Evolutionary conservation across 257 asterid species (phyloP).

Genomic region (Verbascum thapsus): DNA sequence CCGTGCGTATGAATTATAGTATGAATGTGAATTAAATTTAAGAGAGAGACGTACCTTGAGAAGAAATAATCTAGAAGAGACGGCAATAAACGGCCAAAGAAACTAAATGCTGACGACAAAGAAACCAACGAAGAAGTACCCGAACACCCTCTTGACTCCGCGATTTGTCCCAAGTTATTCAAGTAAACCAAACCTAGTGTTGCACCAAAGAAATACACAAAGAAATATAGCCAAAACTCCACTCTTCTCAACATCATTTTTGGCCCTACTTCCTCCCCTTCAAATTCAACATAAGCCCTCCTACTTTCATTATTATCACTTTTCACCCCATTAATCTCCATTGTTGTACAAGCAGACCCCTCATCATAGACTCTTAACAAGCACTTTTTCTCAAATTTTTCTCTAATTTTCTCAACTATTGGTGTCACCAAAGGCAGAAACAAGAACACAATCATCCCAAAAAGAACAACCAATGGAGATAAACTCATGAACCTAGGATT

Average conservation of each 20-base stretch:
- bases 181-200: constrained; percentile 61
- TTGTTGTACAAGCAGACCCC: background rate
- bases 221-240: constrained; percentile 61
- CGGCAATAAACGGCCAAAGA: constrained; percentile 86
- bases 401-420: constrained; percentile 43
- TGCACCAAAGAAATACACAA: constrained; percentile 56
- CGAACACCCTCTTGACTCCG: constrained; percentile 53
- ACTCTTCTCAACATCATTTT: constrained; percentile 49
- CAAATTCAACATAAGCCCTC: constrained; percentile 6
- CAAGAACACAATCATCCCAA: constrained; percentile 43
- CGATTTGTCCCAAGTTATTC: constrained; percentile 68
- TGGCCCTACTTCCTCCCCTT: constrained; percentile 44
- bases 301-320: background rate
- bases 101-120: constrained; percentile 63
- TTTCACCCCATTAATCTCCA: constrained; percentile 27
- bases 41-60: constrained; percentile 39
- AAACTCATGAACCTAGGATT: constrained; percentile 16
- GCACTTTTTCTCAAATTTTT: constrained; percentile 48
- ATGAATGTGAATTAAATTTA: background rate
- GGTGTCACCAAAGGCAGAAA: constrained; percentile 51
- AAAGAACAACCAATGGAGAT: constrained; percentile 22
- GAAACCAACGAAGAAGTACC: constrained; percentile 62
- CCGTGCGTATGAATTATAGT: too few species aligned
- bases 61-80: constrained; percentile 56
- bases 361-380: constrained; percentile 45